Percentiles rank a stretch among this genome's conserved stretches.
phyloP scores from a whole-genome alignment of 2,329 filamentous ascomycete species.

The Lachnellula occidentalis region DNA sequence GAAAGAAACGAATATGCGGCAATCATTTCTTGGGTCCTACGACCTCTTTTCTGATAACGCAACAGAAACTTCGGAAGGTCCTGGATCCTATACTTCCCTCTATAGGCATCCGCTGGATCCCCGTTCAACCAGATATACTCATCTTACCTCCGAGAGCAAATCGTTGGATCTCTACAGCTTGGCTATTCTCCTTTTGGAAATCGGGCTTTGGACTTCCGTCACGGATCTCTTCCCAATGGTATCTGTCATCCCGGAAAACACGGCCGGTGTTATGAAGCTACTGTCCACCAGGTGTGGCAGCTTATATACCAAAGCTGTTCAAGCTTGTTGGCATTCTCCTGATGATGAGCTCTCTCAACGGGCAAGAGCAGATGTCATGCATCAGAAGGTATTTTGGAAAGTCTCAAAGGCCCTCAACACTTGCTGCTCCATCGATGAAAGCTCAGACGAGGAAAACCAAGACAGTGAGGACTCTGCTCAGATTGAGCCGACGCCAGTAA shows the following conservation, averaged over 20 bases:
- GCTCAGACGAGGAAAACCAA: conserved; percentile 48
- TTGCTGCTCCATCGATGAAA: conserved; percentile 56
- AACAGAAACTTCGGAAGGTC: conserved; percentile 26
- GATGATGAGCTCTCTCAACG: conserved; percentile 52
- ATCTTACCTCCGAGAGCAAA: conserved; percentile 49
- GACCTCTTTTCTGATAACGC: conserved; percentile 57
- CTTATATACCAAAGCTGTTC: conserved; percentile 69
- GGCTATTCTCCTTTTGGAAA: conserved; percentile 66
- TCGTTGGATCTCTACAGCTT: conserved; percentile 67
- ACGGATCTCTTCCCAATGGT: conserved; percentile 27
- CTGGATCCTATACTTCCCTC: conserved; percentile 13
- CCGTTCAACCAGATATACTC: conserved; percentile 43
- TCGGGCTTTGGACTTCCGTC: conserved; percentile 70
- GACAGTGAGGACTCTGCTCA: conserved; percentile 43
- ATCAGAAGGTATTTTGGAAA: conserved; percentile 53
- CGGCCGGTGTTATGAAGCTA: conserved; percentile 23
- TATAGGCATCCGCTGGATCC: conserved; percentile 66
- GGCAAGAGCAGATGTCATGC: conserved; percentile 44
- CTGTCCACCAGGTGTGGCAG: conserved; percentile 56
- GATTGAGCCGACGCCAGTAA: conserved; percentile 15
- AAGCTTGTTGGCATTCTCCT: conserved; percentile 65
- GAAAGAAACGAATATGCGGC: conserved; percentile 52
- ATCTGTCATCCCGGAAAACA: conserved; percentile 23
- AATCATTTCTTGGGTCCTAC: conserved; percentile 67
- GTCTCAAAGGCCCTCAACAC: conserved; percentile 45